Evolutionary conservation across 352 stramenopile genomes (phyloP).

Genomic region (Phytophthora kernoviae): DNA sequence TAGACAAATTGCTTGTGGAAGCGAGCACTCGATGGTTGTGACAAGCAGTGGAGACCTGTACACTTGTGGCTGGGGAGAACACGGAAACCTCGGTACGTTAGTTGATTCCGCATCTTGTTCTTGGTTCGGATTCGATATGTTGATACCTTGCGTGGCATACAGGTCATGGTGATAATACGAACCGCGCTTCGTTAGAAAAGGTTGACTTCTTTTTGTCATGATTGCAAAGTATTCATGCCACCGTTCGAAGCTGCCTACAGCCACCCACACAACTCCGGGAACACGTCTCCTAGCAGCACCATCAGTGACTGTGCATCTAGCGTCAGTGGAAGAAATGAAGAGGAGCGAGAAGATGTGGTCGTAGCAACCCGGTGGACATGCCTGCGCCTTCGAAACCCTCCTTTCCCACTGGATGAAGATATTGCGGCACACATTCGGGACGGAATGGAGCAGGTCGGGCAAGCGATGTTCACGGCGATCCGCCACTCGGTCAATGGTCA

Average conservation of each 20-base stretch:
- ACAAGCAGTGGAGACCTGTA: slow-evolving; percentile 61
- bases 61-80: slow-evolving; percentile 83
- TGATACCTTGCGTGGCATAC: not conserved
- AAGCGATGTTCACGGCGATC: slow-evolving; percentile 32
- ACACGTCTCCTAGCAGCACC: no score
- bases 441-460: slow-evolving; percentile 26
- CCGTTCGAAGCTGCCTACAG: no score
- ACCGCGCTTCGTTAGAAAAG: slow-evolving; percentile 37
- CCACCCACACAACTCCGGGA: no score
- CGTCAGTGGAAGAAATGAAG: not conserved
- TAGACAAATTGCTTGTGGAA: slow-evolving; percentile 67
- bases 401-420: slow-evolving; percentile 28
- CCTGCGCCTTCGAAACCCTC: slow-evolving; percentile 37
- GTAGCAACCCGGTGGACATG: slow-evolving; percentile 40
- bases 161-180: slow-evolving; percentile 69
- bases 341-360: slow-evolving; percentile 25
- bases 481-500: slow-evolving; percentile 13
- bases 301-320: not conserved
- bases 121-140: not conserved
- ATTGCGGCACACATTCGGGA: slow-evolving; percentile 26
- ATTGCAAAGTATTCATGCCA: slow-evolving; percentile 29
- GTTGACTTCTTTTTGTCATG: slow-evolving; percentile 46
- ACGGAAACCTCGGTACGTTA: slow-evolving; percentile 80
- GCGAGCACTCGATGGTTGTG: slow-evolving; percentile 72
- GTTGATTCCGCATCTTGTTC: not conserved